Evolutionary conservation across 169 alveolate species (phyloP), one percentile per base, ranked within the genome.

Genomic region (Pseudocohnilembus persalinus): DNA sequence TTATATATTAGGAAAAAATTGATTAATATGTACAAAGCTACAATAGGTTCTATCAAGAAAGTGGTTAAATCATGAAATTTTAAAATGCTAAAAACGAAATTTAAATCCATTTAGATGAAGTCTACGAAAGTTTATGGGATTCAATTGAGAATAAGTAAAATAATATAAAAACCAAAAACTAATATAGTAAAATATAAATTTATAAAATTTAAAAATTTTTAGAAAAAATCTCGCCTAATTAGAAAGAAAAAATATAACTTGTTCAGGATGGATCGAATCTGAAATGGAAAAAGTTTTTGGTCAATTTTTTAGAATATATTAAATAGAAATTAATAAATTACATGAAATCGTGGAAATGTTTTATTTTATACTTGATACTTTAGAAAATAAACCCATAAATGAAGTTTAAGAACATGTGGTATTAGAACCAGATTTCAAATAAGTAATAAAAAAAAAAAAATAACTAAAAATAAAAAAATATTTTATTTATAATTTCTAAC

Each of bases 231-330:
- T 34, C 34, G 34, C 84, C 20, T 27, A 34, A 35, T n/a, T 49
- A 64, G 84, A 79, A 79, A 79, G 84, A 79, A 79, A 79, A 28
- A 79, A 64, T 28, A 79, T 79, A 11, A 63, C 63, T 30, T 33
- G 75, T 63, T 79, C 84, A 26, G 84, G 84, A n/a, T 79, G 84
- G 84, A 34, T 79, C 29, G 84, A 79, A 0, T 79, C 74, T 29
- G 84, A 79, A 79, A 49, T 35, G 77, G 1, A 33, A 28, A 20
- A 64, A 32, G 24, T 79, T 28, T 79, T 29, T 79, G 15, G 64
- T 49, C 29, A 31, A 26, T 79, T 49, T 64, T 29, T 35, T 27
- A 79, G 84, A 63, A 0, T 79, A 26, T 79, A 49, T 49, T 63
- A 79, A 20, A 4, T 79, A 28, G 84, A 79, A 79, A 0, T 79